A percentile compares a stretch with the other conserved stretches of the same genome.
Conservation (phyloP, 2,329 filamentous ascomycete species). For the Aspergillus sp. region DNA sequence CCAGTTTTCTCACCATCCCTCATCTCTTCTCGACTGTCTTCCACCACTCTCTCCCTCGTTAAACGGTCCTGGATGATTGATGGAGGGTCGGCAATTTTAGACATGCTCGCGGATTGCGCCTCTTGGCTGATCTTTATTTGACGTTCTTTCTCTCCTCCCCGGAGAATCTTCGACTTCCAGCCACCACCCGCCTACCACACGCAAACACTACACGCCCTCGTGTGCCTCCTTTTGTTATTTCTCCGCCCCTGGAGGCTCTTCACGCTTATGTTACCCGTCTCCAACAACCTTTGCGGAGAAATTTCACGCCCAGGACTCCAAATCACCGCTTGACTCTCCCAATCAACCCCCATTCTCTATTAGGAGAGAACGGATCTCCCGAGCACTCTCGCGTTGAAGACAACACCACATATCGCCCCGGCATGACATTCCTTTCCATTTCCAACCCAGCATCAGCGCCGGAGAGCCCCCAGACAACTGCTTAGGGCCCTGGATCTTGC, state of each 20-base stretch:
- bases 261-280: too few relatives aligned
- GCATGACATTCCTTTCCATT: constrained; percentile 16
- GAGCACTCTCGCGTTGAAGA: too few relatives aligned
- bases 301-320: too few relatives aligned
- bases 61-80: too few relatives aligned
- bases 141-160: constrained; percentile 19
- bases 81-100: neutral
- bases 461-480: constrained; percentile 19
- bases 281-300: too few relatives aligned
- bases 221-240: neutral
- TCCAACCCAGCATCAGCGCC: constrained; percentile 17
- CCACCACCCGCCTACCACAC: constrained; percentile 12
- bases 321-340: too few relatives aligned
- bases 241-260: neutral
- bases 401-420: neutral
- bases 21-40: neutral
- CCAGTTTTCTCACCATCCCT: neutral
- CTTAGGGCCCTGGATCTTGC: constrained; percentile 6
- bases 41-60: too few relatives aligned
- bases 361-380: too few relatives aligned
- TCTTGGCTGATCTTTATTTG: neutral
- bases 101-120: neutral
- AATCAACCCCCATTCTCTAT: too few relatives aligned
- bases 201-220: neutral
- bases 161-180: constrained; percentile 22